Evolutionary conservation across 2,329 filamentous ascomycete genomes (phyloP).

Genomic region (Phaeoacremonium minimum): DNA sequence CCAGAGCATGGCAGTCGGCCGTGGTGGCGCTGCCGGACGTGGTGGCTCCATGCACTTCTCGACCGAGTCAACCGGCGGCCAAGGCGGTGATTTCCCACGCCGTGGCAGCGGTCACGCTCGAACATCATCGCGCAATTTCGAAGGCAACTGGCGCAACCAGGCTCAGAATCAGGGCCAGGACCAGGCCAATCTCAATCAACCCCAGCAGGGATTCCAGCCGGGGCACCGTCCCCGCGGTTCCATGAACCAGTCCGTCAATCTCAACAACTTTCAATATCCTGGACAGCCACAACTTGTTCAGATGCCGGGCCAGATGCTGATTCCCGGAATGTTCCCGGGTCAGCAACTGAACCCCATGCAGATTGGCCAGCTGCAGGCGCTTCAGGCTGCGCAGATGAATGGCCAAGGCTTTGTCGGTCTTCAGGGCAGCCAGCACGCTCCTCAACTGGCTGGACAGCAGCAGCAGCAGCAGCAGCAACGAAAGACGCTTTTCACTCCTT

Average conservation of each 20-base stretch:
- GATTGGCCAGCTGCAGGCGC: conserved; percentile 82
- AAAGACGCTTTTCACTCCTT: conserved; percentile 97
- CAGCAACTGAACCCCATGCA: conserved; percentile 87
- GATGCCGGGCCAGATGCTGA: conserved; percentile 80
- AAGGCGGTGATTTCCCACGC: conserved; percentile 62
- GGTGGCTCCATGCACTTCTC: conserved; percentile 54
- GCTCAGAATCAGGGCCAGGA: conserved; percentile 65
- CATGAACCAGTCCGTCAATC: conserved; percentile 77
- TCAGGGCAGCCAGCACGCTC: conserved; percentile 68
- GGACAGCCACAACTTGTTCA: conserved; percentile 84
- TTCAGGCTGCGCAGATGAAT: conserved; percentile 83
- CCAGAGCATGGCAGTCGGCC: conserved; percentile 84
- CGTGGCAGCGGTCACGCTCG: conserved; percentile 79
- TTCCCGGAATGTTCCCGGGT: conserved; percentile 77
- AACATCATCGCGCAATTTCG: conserved; percentile 87
- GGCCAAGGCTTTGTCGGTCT: conserved; percentile 69
- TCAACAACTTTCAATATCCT: conserved; percentile 86
- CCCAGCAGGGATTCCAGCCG: conserved; percentile 77
- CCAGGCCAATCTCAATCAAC: conserved; percentile 39
- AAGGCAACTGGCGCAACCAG: conserved; percentile 95
- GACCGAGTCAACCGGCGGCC: conserved; percentile 40
- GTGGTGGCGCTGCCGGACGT: conserved; percentile 65
- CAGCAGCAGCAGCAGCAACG: conserved; percentile 85
- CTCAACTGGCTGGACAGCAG: conserved; percentile 59
- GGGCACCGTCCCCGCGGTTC: conserved; percentile 85